Evolutionary conservation across 2,329 filamentous ascomycete species (phyloP).

Genomic region (Fusarium sp.): DNA sequence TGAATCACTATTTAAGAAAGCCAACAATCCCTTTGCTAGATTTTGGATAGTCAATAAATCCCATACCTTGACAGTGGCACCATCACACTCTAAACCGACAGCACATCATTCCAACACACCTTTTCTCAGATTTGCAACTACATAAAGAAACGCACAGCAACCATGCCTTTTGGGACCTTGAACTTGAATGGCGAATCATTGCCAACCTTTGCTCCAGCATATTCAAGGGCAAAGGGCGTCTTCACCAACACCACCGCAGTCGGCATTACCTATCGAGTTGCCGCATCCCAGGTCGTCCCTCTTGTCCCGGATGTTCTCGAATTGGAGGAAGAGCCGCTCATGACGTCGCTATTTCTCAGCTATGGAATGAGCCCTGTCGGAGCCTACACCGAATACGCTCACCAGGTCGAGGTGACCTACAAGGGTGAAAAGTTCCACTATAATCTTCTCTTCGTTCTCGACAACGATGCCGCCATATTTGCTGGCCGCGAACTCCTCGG

Average conservation of each 20-base stretch:
- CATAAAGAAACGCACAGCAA: not conserved
- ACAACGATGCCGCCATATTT: slow-evolving; percentile 23
- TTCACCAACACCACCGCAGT: slow-evolving; percentile 14
- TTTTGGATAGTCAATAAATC: not conserved
- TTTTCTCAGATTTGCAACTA: not conserved
- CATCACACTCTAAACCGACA: not conserved
- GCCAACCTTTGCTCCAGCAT: slow-evolving; percentile 15
- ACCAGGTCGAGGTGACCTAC: slow-evolving; percentile 21
- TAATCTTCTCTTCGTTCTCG: slow-evolving; percentile 15
- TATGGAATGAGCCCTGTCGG: slow-evolving; percentile 14
- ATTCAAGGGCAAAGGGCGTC: not conserved
- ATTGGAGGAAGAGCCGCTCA: slow-evolving; percentile 15
- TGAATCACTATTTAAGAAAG: not conserved
- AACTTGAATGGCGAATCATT: slow-evolving; percentile 8
- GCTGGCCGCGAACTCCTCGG: slow-evolving; percentile 17
- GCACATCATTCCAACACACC: not conserved
- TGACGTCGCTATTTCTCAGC: slow-evolving; percentile 11
- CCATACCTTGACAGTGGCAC: not conserved
- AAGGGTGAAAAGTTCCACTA: slow-evolving; percentile 15
- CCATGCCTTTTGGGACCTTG: slow-evolving; percentile 18
- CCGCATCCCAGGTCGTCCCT: slow-evolving; percentile 9
- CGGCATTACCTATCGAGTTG: slow-evolving; percentile 18
- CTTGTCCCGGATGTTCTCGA: slow-evolving; percentile 15
- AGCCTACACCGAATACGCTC: slow-evolving; percentile 15
- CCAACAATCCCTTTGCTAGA: not conserved